Conservation (phyloP, 75 land plant genomes). For the Selaginella tamariscina region DNA sequence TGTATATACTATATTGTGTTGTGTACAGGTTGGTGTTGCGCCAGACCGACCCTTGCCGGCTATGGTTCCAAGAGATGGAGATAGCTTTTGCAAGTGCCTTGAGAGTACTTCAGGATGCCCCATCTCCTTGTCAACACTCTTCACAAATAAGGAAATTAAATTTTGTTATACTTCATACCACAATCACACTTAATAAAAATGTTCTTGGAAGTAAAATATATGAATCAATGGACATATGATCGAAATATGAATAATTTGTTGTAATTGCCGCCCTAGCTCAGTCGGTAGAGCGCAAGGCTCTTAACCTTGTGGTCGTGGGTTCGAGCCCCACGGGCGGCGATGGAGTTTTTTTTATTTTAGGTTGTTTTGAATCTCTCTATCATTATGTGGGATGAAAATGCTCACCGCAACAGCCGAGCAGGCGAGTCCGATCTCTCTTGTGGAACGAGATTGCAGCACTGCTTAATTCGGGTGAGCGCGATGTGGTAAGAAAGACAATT, state of each 20-base stretch:
- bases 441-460: constrained; percentile 6
- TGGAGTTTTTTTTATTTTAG: not conserved
- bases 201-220: too few relatives aligned
- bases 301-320: constrained; percentile 15
- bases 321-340: constrained; percentile 15
- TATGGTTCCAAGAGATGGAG: constrained; percentile 69
- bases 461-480: constrained; percentile 6
- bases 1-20: not conserved
- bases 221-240: too few relatives aligned
- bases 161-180: not conserved
- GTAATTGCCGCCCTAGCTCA: constrained; percentile 12
- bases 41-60: constrained; percentile 77
- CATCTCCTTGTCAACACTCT: not conserved
- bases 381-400: not conserved
- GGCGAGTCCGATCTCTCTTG: not conserved
- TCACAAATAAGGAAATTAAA: not conserved
- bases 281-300: constrained; percentile 16
- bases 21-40: constrained; percentile 65
- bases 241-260: not conserved
- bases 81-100: constrained; percentile 71
- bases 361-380: not conserved
- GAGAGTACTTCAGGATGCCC: constrained; percentile 31
- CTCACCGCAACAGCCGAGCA: not conserved
- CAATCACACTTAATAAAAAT: too few relatives aligned
- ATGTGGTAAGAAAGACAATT: not conserved